Evolutionary conservation across 495 filamentous ascomycete genomes (phyloP), one percentile per base, ranked within the genome.

Genomic region (Trichoderma parareesei): DNA sequence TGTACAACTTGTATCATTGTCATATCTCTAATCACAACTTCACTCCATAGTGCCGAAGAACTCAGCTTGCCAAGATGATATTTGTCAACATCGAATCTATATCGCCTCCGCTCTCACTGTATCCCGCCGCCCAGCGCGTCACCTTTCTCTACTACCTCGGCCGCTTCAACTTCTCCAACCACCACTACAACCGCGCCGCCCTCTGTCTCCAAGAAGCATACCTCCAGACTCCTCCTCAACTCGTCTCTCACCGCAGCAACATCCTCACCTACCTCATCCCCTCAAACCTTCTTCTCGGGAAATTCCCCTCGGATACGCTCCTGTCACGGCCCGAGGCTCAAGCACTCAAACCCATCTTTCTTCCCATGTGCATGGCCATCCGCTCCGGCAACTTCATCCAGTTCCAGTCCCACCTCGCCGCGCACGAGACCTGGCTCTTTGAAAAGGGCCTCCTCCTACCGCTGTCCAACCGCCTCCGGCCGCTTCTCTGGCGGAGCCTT

Each of bases 101-200:
- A 67, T 91, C 90, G 2, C 90, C 92, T 5, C 90, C 90, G 0
- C 79, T 96, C 16, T 78, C 80, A 4, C 78, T 88, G 49, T 97
- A 92, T 71, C 90, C 93, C 16, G 90, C 91, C n/a, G 83, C 90
- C 10, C 90, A 97, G 65, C 85, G 91, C 48, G 90, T 95, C 38
- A 92, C 93, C 27, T 98, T 92, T 72, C 86, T 96, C 6, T 97
- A 96, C 76, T 97, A 96, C 71, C 88, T 97, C 18, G 93, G 93
- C 38, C 88, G 92, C 46, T 97, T 93, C 71, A 82, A 89, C 66
- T 92, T 96, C 70, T 84, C 87, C 64, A 91, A 90, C 66, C 88
- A 82, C 53, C 87, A 96, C 69, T 96, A 90, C 75, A 85, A 84
- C 68, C 83, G 85, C 14, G 90, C 93, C 0, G 85, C 87, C 63